Conservation (phyloP, 768 basidiomycete species). For the Myochromella boudieri region DNA sequence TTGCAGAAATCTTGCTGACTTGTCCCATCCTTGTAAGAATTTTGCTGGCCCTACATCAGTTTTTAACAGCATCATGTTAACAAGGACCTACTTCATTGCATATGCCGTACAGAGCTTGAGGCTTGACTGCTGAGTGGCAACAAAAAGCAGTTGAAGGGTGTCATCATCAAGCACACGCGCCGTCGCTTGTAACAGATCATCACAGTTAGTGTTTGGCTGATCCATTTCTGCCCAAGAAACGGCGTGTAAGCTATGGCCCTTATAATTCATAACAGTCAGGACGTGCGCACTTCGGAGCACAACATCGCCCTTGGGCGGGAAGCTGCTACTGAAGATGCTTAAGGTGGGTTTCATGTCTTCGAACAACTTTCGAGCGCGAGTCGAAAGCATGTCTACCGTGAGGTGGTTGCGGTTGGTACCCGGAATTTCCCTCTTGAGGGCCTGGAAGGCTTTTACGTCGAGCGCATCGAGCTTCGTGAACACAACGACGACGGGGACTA, state of each 20-base stretch:
- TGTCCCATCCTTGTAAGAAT: conserved; percentile 9
- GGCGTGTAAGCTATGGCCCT: not conserved
- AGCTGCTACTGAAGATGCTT: conserved; percentile 9
- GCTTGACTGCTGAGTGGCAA: conserved; percentile 7
- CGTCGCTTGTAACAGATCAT: conserved; percentile 8
- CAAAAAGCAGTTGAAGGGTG: conserved; percentile 13
- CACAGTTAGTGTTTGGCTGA: conserved; percentile 1
- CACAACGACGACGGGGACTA: conserved; percentile 14
- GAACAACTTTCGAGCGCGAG: conserved; percentile 4
- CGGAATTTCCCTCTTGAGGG: conserved; percentile 6
- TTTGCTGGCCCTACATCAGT: not conserved
- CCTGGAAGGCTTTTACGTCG: conserved; percentile 6
- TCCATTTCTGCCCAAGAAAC: conserved; percentile 12
- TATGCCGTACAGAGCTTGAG: conserved; percentile 11
- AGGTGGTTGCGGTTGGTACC: no score
- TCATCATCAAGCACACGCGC: conserved; percentile 11
- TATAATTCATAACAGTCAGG: not conserved
- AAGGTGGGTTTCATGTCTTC: conserved; percentile 6
- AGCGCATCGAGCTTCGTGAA: conserved; percentile 18
- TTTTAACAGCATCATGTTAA: not conserved
- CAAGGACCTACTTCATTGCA: conserved; percentile 6
- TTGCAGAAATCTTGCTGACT: conserved; percentile 1
- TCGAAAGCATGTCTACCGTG: conserved; percentile 7
- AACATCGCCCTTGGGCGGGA: conserved; percentile 7
- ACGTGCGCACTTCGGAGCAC: conserved; percentile 12